A percentile compares a stretch with the other conserved stretches of the same genome.
Evolutionary conservation across 805 yeast species (phyloP).

Genomic region (Saturnispora serradocipensis): DNA sequence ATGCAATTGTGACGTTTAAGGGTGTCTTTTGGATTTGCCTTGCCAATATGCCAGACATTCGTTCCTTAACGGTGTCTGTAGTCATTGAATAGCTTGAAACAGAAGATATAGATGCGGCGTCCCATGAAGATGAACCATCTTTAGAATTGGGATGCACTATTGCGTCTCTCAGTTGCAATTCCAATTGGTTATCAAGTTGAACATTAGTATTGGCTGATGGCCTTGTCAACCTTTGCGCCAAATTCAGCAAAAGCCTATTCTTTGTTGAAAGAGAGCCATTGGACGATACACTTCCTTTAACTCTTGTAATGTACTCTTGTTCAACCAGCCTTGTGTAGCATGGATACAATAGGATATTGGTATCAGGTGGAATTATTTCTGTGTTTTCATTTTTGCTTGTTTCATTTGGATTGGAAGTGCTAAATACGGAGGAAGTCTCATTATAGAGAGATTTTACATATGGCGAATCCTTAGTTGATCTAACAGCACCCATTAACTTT

Average conservation of each 20-base stretch:
- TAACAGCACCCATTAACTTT: slow-evolving; percentile 39
- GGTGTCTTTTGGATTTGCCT: slow-evolving; percentile 52
- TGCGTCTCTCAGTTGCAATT: slow-evolving; percentile 29
- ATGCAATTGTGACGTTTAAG: slow-evolving; percentile 46
- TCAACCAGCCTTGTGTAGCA: slow-evolving; percentile 36
- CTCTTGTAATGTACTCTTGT: slow-evolving; percentile 42
- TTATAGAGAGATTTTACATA: slow-evolving; percentile 39
- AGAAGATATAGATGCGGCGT: slow-evolving; percentile 17
- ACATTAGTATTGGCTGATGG: slow-evolving; percentile 18
- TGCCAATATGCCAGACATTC: slow-evolving; percentile 65
- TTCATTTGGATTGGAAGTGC: slow-evolving; percentile 3
- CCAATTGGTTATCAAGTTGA: slow-evolving; percentile 28
- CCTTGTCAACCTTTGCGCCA: slow-evolving; percentile 60
- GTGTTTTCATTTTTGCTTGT: neutral
- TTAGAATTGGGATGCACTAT: slow-evolving; percentile 22
- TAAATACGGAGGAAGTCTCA: slow-evolving; percentile 16
- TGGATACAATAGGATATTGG: slow-evolving; percentile 52
- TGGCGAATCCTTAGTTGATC: slow-evolving; percentile 38
- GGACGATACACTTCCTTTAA: slow-evolving; percentile 62
- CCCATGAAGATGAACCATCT: slow-evolving; percentile 2
- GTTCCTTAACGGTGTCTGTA: slow-evolving; percentile 39
- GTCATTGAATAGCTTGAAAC: slow-evolving; percentile 9
- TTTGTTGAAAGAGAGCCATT: slow-evolving; percentile 67
- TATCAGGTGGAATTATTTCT: slow-evolving; percentile 41
- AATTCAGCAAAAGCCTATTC: slow-evolving; percentile 55